Conservation (phyloP, 441 rosid species). For the Dalechampia spathulata region DNA sequence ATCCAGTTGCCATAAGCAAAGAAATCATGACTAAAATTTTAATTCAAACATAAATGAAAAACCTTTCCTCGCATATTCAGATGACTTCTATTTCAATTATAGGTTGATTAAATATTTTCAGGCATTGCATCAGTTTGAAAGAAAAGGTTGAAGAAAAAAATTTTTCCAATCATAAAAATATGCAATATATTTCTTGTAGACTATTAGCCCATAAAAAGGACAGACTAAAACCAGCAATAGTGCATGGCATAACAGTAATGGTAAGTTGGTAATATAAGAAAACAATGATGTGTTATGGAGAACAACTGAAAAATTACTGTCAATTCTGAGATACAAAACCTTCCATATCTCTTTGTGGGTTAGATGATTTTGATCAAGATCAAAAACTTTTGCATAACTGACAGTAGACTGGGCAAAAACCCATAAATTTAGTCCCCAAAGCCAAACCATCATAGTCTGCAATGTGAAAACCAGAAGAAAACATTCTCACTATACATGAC, state of each 20-base stretch:
- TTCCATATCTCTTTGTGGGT: constrained; percentile 90
- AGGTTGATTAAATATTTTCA: not conserved
- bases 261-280: not conserved
- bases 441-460: constrained; percentile 97
- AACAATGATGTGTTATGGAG: not conserved
- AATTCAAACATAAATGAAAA: not conserved
- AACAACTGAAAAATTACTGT: not conserved
- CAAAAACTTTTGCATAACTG: constrained; percentile 65
- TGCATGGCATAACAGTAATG: not conserved
- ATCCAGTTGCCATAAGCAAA: not conserved
- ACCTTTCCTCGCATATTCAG: not conserved
- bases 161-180: too few species aligned
- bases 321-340: constrained; percentile 33
- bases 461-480: constrained; percentile 19
- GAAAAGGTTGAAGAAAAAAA: too few species aligned
- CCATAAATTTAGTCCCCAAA: constrained; percentile 93
- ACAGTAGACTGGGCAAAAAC: constrained; percentile 75
- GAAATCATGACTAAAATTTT: not conserved
- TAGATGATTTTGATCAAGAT: constrained; percentile 83
- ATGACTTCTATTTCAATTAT: constrained; percentile 2
- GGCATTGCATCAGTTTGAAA: not conserved
- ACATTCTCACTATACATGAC: not conserved
- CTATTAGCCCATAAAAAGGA: not conserved
- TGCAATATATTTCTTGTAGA: too few species aligned
- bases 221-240: not conserved